phyloP scores from a whole-genome alignment of 2,329 filamentous ascomycete species.

The Nigrospora oryzae region DNA sequence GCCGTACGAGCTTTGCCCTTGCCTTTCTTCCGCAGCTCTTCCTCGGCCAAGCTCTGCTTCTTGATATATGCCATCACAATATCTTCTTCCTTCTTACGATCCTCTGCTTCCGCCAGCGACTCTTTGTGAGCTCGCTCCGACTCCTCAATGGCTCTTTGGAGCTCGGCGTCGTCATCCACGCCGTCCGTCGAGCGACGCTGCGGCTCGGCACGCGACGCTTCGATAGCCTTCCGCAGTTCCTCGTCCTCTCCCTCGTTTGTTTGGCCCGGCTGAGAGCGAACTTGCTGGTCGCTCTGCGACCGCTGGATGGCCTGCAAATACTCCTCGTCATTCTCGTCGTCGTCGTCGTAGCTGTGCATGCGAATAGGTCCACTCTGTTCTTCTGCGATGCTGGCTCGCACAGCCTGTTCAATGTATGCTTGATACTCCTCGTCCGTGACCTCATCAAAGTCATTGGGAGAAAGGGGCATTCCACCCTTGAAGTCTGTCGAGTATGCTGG shows the following conservation, averaged over 20 bases:
- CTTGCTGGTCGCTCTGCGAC: conserved; percentile 13
- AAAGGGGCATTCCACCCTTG: conserved; percentile 10
- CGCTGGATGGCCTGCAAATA: conserved; percentile 10
- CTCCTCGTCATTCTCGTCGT: conserved; percentile 11
- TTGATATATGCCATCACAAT: conserved; percentile 70
- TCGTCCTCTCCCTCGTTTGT: conserved; percentile 16
- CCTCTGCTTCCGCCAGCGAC: conserved; percentile 30
- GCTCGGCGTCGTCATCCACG: conserved; percentile 29
- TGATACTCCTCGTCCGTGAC: conserved; percentile 53
- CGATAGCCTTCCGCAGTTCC: conserved; percentile 29
- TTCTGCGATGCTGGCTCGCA: conserved; percentile 38
- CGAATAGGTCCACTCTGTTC: conserved; percentile 11
- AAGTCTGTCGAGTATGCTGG: conserved; percentile 13
- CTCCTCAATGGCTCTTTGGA: conserved; percentile 38
- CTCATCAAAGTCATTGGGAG: conserved; percentile 26
- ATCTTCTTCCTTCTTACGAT: conserved; percentile 55
- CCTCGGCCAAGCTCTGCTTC: conserved; percentile 67
- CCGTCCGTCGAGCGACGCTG: conserved; percentile 5
- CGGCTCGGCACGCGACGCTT: conserved; percentile 26
- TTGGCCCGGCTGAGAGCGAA: no score
- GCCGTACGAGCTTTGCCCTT: conserved; percentile 21
- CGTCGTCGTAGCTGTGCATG: conserved; percentile 12
- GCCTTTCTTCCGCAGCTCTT: conserved; percentile 36
- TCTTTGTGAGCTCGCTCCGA: conserved; percentile 35
- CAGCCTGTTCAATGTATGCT: conserved; percentile 44